Percentiles rank a stretch among this genome's conserved stretches.
Conservation (phyloP, 192 early-diverging fungal genomes). For the Phycomyces nitens region DNA sequence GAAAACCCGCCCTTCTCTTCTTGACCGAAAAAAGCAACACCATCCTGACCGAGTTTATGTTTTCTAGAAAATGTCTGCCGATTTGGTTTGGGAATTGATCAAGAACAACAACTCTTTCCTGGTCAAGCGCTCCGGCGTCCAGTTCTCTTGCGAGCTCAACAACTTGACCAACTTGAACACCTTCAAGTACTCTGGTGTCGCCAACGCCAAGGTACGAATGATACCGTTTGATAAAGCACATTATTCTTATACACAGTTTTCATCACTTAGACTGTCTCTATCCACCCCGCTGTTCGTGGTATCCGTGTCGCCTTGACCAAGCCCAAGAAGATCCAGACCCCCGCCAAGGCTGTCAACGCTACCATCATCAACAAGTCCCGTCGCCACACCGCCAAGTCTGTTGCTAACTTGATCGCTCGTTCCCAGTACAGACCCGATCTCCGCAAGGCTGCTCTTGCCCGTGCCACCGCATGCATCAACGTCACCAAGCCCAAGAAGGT, state of each 20-base stretch:
- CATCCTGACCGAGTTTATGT: not conserved
- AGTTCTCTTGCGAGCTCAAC: constrained; percentile 68
- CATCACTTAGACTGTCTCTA: constrained; percentile 55
- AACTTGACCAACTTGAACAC: constrained; percentile 80
- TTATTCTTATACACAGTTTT: no score
- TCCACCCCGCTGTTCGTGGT: constrained; percentile 60
- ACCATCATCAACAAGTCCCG: constrained; percentile 56
- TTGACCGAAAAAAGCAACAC: no score
- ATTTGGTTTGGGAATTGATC: constrained; percentile 58
- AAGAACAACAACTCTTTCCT: constrained; percentile 77
- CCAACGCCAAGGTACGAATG: constrained; percentile 63
- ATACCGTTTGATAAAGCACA: no score
- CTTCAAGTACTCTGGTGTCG: constrained; percentile 79
- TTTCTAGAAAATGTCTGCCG: constrained; percentile 28
- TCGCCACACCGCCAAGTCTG: constrained; percentile 60
- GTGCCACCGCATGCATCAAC: constrained; percentile 60
- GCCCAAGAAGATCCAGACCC: constrained; percentile 50
- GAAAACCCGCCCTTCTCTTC: no score
- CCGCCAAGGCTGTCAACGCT: constrained; percentile 47
- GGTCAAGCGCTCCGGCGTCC: constrained; percentile 74
- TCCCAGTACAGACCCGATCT: constrained; percentile 70
- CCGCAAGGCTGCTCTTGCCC: constrained; percentile 70
- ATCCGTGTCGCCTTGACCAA: constrained; percentile 61
- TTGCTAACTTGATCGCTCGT: constrained; percentile 59
- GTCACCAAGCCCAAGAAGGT: constrained; percentile 60